Conservation (phyloP, 1,284 basidiomycete species). For the Moesziomyces parantarcticus region DNA sequence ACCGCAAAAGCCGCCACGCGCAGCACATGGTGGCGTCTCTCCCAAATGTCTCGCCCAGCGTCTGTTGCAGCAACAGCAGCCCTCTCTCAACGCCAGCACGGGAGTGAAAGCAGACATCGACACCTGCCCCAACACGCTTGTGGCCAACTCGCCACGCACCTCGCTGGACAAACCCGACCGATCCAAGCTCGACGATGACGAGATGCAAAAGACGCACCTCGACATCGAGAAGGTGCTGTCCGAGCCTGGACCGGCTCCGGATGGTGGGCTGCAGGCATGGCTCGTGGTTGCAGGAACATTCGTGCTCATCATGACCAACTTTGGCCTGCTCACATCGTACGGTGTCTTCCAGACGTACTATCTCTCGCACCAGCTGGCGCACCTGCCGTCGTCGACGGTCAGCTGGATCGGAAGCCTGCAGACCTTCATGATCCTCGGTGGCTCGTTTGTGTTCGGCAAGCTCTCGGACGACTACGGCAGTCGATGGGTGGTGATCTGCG, state of each 20-base stretch:
- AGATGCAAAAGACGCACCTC: too few species aligned
- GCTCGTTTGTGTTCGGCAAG: conserved; percentile 44
- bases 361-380: conserved; percentile 26
- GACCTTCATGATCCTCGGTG: conserved; percentile 43
- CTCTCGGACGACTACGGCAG: conserved; percentile 40
- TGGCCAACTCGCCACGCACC: conserved; percentile 35
- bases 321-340: conserved; percentile 49
- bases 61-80: conserved; percentile 31
- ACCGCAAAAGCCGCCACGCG: conserved; percentile 1
- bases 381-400: conserved; percentile 28
- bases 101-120: conserved; percentile 10
- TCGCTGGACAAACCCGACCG: conserved; percentile 34
- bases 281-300: conserved; percentile 47
- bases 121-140: conserved; percentile 28
- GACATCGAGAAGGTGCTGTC: conserved; percentile 13
- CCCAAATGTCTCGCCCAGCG: conserved; percentile 44
- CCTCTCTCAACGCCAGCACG: neutral
- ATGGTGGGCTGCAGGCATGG: conserved; percentile 45
- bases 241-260: conserved; percentile 21
- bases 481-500: conserved; percentile 25
- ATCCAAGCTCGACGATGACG: neutral
- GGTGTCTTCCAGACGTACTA: conserved; percentile 48
- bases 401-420: conserved; percentile 47
- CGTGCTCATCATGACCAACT: conserved; percentile 50
- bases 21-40: conserved; percentile 18